Evolutionary conservation across 129 eudicot genomes (phyloP).

Genomic region (carrot (Daucus carota)): DH1_v3.0 NC_030382.2:42416501-42417000

Average conservation of each 20-base stretch:
- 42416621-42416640: not conserved
- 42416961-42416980: no score
- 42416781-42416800: slow-evolving; percentile 80
- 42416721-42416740: slow-evolving; percentile 96
- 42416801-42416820: slow-evolving; percentile 77
- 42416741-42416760: slow-evolving; percentile 82
- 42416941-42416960: no score
- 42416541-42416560: slow-evolving; percentile 61
- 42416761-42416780: slow-evolving; percentile 97
- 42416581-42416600: slow-evolving; percentile 68
- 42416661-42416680: not conserved
- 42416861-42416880: slow-evolving; percentile 79
- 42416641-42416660: not conserved
- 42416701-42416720: slow-evolving; percentile 80
- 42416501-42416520: slow-evolving; percentile 72
- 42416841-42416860: slow-evolving; percentile 75
- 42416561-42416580: slow-evolving; percentile 80
- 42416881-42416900: slow-evolving; percentile 81
- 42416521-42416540: slow-evolving; percentile 85
- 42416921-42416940: no score
- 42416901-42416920: slow-evolving; percentile 68
- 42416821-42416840: slow-evolving; percentile 49
- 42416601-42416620: slow-evolving; percentile 68
- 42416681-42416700: not conserved
- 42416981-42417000: no score